Conservation (phyloP, 257 asterid genomes). For the Coffea canephora region DNA sequence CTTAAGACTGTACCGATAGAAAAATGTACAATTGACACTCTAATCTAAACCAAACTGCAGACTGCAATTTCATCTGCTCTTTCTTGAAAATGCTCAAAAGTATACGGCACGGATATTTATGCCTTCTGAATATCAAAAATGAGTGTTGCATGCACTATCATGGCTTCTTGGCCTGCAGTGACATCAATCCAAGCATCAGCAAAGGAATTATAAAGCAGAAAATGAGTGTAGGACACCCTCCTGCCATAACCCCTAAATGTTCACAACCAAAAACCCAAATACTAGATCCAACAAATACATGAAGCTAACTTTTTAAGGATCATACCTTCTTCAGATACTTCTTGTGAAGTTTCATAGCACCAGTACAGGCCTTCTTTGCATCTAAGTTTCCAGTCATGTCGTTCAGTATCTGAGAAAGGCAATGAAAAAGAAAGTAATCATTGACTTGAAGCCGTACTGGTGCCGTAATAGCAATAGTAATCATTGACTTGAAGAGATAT, state of each 20-base stretch:
- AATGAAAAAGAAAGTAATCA: not conserved
- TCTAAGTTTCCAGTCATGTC: slow-evolving; percentile 82
- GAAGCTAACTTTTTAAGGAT: not conserved
- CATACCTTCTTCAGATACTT: slow-evolving; percentile 72
- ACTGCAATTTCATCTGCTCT: not conserved
- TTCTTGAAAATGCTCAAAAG: not conserved
- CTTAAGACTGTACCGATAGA: not conserved
- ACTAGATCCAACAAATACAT: not conserved
- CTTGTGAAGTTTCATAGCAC: slow-evolving; percentile 88
- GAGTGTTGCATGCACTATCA: not conserved
- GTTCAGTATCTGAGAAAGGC: slow-evolving; percentile 54
- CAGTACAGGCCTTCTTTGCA: slow-evolving; percentile 71
- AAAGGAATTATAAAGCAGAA: not conserved
- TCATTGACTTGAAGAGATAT: not conserved
- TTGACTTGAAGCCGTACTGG: not conserved
- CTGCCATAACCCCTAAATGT: not conserved
- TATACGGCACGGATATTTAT: not conserved
- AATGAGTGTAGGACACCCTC: not conserved
- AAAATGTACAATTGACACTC: not conserved
- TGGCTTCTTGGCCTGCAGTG: slow-evolving; percentile 18
- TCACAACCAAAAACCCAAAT: not conserved
- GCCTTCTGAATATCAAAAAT: not conserved
- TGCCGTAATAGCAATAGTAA: too few species aligned
- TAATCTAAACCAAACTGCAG: not conserved
- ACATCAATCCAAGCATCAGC: not conserved